phyloP scores from a whole-genome alignment of 2,329 filamentous ascomycete species.

The Colletotrichum salicis region DNA sequence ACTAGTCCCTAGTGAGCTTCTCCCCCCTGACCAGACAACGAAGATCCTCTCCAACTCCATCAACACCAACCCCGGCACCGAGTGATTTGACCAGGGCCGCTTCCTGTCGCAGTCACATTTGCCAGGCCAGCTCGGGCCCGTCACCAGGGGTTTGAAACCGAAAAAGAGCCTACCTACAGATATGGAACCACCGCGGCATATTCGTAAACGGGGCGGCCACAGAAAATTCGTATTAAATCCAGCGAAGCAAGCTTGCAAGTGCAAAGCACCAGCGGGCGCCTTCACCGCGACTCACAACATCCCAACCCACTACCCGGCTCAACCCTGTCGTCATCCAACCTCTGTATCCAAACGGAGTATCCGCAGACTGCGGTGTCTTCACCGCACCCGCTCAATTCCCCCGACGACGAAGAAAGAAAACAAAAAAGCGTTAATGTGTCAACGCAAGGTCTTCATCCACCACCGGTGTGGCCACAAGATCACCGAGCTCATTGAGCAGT shows the following conservation, averaged over 20 bases:
- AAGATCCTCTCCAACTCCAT: neutral
- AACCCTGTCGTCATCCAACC: neutral
- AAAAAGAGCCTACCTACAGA: neutral
- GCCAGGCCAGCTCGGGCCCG: neutral
- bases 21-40: neutral
- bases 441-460: slow-evolving; percentile 44
- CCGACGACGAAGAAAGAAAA: neutral
- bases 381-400: neutral
- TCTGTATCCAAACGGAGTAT: too few species aligned
- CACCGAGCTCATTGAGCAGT: slow-evolving; percentile 42
- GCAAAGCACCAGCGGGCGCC: neutral
- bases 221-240: neutral
- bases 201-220: neutral
- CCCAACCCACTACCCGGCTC: too few species aligned
- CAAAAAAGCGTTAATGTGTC: slow-evolving; percentile 38
- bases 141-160: neutral
- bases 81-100: neutral
- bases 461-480: slow-evolving; percentile 47
- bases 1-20: neutral
- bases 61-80: neutral
- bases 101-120: neutral
- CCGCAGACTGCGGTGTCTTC: too few species aligned
- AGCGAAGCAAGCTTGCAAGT: too few species aligned
- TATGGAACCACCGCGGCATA: neutral
- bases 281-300: too few species aligned